Evolutionary conservation across 2,329 filamentous ascomycete species (phyloP).

Genomic region (Juglanconis sp.): DNA sequence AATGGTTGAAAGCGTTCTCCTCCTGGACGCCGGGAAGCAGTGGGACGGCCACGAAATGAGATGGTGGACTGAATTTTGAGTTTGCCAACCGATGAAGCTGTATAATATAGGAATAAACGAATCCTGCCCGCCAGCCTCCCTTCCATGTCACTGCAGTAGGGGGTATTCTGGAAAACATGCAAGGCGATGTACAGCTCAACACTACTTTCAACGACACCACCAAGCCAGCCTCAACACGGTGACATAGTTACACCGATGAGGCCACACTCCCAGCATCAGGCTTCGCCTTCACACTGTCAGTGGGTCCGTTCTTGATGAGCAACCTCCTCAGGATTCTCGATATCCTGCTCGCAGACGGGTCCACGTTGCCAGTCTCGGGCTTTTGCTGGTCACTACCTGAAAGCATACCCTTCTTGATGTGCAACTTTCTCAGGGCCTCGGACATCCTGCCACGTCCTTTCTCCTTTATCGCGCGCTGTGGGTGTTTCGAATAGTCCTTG

Average conservation of each 20-base stretch:
- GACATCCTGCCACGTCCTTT: constrained; percentile 7
- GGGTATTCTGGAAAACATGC: background rate
- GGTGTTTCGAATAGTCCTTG: constrained; percentile 1
- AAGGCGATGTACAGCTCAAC: background rate
- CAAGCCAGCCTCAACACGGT: background rate
- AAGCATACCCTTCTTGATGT: background rate
- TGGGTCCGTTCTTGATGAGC: background rate
- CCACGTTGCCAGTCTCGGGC: background rate
- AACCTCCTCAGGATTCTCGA: background rate
- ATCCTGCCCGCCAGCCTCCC: background rate
- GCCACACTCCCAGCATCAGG: background rate
- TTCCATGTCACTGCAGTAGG: background rate
- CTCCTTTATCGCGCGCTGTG: constrained; percentile 4
- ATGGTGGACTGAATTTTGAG: background rate
- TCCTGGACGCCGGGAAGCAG: constrained; percentile 21
- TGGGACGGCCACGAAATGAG: background rate
- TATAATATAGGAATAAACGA: too few relatives aligned
- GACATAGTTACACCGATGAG: background rate
- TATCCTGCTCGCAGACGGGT: background rate
- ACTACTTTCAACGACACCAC: background rate
- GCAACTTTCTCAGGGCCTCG: background rate
- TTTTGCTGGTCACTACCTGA: background rate
- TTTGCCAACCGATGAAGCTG: too few relatives aligned
- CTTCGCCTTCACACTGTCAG: background rate
- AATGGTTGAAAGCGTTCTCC: constrained; percentile 34